Evolutionary conservation across 2,329 filamentous ascomycete species (phyloP), one percentile per base, ranked within the genome.

Genomic region (Neofusicoccum cordaticola): DNA sequence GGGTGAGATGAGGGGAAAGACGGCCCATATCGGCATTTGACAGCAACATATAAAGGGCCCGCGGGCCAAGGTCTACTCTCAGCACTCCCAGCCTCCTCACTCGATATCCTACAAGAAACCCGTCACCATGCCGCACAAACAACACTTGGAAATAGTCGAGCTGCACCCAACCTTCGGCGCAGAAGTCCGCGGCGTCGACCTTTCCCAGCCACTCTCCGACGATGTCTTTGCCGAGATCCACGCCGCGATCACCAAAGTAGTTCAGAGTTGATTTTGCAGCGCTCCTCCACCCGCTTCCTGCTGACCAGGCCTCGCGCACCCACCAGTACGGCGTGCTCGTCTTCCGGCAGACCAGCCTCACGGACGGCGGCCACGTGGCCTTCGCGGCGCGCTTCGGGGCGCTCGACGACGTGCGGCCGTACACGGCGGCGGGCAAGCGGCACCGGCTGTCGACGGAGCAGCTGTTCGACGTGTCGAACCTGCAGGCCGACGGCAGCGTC

Each of bases 401-500:
- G 22, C 79, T 87, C 0, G 85, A 87, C 72, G 81, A 86, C 69
- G 79, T 85, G 37, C 79, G 73, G 17, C 83, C 81, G 0, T 86
- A 83, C 72, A 73, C 82, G 7, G 74, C 73, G 1, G 75, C 74
- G 0, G 83, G 81, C 15, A 79, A 82, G 48, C 78, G 79, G 68
- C 77, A 81, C 65, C 80, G 84, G 3, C 19, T 81, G 84, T 66
- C 69, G 73, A 1, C 78, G 82, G 66, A 74, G 79, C 47, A 86
- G 70, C 78, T 88, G 0, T 87, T 87, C 70, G 85, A 88, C 67
- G 84, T 84, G 0, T 79, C 82, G 60, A 88, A 88, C 71, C 74
- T 86, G 12, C 79, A 84, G 56, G 76, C 77, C 1, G 79, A 84
- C 47, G 81, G 80, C 50, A 72, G 73, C 1, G 68, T 83, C 1